These are phyloP conservation scores for Physcomitrium patens DNA, from an alignment of 225 moss, liverwort and hornwort species.

Conservation along the genomic window DNA sequence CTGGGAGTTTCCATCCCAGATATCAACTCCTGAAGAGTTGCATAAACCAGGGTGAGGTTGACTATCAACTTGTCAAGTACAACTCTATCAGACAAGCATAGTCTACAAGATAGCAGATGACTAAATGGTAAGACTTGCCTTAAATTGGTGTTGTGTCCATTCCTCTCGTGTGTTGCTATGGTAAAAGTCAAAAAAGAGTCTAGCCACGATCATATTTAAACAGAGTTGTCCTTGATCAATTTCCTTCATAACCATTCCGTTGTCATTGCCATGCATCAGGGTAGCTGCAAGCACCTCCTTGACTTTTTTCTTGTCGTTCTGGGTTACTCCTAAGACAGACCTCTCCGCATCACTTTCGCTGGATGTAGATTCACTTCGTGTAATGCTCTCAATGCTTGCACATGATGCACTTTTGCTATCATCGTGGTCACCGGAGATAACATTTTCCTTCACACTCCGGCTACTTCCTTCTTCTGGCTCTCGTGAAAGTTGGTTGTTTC, in stretches of 20 bases:
- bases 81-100: conserved; percentile 14
- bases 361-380: conserved; percentile 40
- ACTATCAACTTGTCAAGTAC: neutral
- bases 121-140: conserved; percentile 56
- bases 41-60: conserved; percentile 16
- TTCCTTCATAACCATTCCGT: conserved; percentile 34
- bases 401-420: conserved; percentile 39
- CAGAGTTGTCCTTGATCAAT: conserved; percentile 70
- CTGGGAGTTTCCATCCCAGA: conserved; percentile 78
- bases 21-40: conserved; percentile 64
- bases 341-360: conserved; percentile 56
- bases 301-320: conserved; percentile 32
- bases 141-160: conserved; percentile 61
- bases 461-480: conserved; percentile 51
- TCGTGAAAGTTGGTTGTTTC: conserved; percentile 8
- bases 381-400: conserved; percentile 32
- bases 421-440: conserved; percentile 33
- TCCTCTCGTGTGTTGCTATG: conserved; percentile 65
- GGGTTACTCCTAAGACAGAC: conserved; percentile 4
- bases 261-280: conserved; percentile 25
- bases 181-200: conserved; percentile 92
- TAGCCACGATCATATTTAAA: conserved; percentile 68
- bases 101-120: neutral
- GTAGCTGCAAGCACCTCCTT: conserved; percentile 35
- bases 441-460: conserved; percentile 31